Base-by-base conservation (phyloP, 2,329 filamentous ascomycete species). In the Ascomycota sp. region DNA sequence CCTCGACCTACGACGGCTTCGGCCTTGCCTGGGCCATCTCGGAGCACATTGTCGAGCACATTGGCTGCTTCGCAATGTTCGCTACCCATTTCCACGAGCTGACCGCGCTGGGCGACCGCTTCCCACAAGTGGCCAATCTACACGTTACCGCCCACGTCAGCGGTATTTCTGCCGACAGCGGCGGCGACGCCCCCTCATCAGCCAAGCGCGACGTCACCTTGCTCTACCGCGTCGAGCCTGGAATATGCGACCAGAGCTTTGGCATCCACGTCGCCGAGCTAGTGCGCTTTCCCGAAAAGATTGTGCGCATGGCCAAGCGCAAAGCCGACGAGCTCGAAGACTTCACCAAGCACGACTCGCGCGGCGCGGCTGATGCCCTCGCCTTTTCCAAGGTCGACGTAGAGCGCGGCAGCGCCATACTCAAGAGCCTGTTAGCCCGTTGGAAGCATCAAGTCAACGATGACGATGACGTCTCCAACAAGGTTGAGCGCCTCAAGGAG, bases 21-120 rank as follows among this genome's bases (percentile, higher is more conserved):
- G 89, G 91, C 23, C 69, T 98, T n/a, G 89, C 91, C 0, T 98
- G 89, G 89, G 89, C 89, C 30, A 98, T 98, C 36, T 92, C 82
- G 0, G 89, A 98, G 54, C 83, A 98, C 53, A 95, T 98, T 38
- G 68, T 98, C 46, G 82, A 77, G 35, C 83, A 95, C 47, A 95
- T 98, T 35, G 77, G 82, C 32, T 92, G 85, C 41, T 94, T 82
- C 45, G 79, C 82, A 33, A 74, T 94, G 52, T 98, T 98, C 47
- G 89, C 91, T 5, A 98, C 89, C 2, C 89, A 98, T 50, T 98
- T 98, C 59, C 91, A 98, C 57, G 89, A 98, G 52, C 63, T 98
- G 29, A 98, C 89, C 0, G 85, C 86, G 1, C 62, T 98, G 17
- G 79, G 76, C 3, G 81, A 94, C 33, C 76, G 77, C 31, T 79